These are phyloP conservation scores for Neurospora sp. DNA, from an alignment of 495 filamentous ascomycete genomes.

Conservation along the genomic window DNA sequence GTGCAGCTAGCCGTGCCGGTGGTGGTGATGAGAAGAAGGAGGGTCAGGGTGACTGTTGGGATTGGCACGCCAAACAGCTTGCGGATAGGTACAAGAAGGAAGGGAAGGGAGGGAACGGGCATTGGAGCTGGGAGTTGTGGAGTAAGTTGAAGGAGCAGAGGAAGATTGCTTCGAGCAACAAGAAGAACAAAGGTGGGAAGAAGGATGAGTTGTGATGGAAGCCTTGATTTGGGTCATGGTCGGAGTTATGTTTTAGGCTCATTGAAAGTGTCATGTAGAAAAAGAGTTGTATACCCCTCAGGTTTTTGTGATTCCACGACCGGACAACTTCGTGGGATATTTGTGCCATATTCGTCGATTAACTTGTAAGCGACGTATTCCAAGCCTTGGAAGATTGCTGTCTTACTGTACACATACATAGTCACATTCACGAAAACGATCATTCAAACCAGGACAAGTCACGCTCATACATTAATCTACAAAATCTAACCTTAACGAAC, in stretches of 20 bases:
- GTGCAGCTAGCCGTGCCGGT: not conserved
- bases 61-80: conserved; percentile 25
- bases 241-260: not conserved
- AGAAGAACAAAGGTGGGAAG: not conserved
- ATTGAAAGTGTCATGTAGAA: not conserved
- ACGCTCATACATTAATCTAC: not conserved
- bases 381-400: not conserved
- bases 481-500: not conserved
- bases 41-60: conserved; percentile 30
- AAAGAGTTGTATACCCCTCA: not conserved
- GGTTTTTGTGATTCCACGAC: not conserved
- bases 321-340: not conserved
- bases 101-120: conserved; percentile 1
- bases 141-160: conserved; percentile 15
- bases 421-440: not conserved
- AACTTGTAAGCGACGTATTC: not conserved
- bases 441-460: not conserved
- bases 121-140: conserved; percentile 26
- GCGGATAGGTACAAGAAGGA: conserved; percentile 8
- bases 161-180: not conserved
- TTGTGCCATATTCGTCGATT: not conserved
- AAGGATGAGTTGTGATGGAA: conserved; percentile 13
- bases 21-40: conserved; percentile 1
- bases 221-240: not conserved
- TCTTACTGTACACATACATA: not conserved